Base-by-base conservation (phyloP, 176 grass and related monocot species). In the Carex pumila region DNA sequence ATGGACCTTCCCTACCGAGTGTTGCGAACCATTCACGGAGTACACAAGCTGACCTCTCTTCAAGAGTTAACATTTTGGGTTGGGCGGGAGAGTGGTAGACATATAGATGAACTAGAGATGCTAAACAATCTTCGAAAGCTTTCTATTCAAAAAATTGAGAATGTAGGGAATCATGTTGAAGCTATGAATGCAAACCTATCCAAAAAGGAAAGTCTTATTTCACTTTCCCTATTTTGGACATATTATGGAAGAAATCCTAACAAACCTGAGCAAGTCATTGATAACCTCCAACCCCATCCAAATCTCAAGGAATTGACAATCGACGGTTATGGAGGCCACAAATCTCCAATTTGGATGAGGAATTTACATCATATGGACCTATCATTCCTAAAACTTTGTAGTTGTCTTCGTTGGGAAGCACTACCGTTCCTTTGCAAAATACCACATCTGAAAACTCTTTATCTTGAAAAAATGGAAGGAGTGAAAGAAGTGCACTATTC, bases 171-270 rank as follows among this genome's bases (percentile, higher is more conserved):
- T 37, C 39, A 19, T 5, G 47, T 25, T 54, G 79, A 86, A 66
- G 84, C 79, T 72, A 53, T 4, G 8, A 12, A 71, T n/a, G 71
- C 68, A n/a, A 79, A 84, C 30, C 56, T 89, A 58, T 6, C 3
- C 11, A 37, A 79, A 65, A 84, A 86, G n/a, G 15, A 79, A 79
- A 70, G 32, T 53, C 80, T 89, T 17, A 39, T n/a, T 71, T 45
- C 36, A 41, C 67, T 71, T 45, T 45, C 37, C 36, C 67, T 71
- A 45, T 19, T 1, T 71, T 71, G 67, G 67, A 43, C 1, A 25
- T 25, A 36, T 2, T 15, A 6, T 7, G 34, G 6, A 15, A 71
- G 6, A 36, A 43, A 71, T 43, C 3, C 3, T 10, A 6, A 3
- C 45, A 71, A 71, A 1, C 7, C 36, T n/a, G 67, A 71, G 17